Evolutionary conservation across 2,329 filamentous ascomycete species (phyloP), one percentile per base, ranked within the genome.

Genomic region (Rasamsonia emersonii): DNA sequence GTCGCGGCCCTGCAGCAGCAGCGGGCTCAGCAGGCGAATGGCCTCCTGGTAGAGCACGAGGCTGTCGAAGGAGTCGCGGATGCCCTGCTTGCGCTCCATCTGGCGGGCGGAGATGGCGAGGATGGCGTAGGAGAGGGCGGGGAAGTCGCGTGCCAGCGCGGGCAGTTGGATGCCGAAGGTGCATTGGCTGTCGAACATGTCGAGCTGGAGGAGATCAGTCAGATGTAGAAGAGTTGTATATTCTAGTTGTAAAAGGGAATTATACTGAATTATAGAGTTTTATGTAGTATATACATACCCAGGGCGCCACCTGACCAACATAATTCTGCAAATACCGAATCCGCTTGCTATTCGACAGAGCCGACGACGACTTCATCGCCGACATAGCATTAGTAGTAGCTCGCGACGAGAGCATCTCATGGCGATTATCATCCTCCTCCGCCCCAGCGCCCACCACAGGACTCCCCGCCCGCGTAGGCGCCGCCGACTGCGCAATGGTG

Each of bases 101-200:
- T 71, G 67, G 3, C 68, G 59, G 3, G 70, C 66, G 0, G 69
- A 73, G 5, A 75, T 62, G 1, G 71, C 70, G 4, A 75, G 54
- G 18, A 75, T 61, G 0, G 68, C 67, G 37, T 69, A 69, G 3
- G 65, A 49, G 3, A 73, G 41, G 15, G 65, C 54, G 0, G 61
- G 54, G 15, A 65, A 65, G 15, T 52, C 56, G 24, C 62, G 62
- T 1, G 70, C 68, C 18, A 73, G 50, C 2, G 67, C 50, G 0
- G 71, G 66, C 3, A 75, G 54, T 8, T 68, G 61, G 1, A 67
- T 62, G 11, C 67, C 65, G 43, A 76, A 75, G 26, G 66, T 64
- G 9, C 66, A 64, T 9, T 66, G 54, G 17, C 60, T 57, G 36
- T 76, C 71, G 31, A 74, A 73, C 49, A 73, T 75, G 42, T 76